A percentile compares a stretch with the other conserved stretches of the same genome.
Conservation (phyloP, 2,329 filamentous ascomycete genomes). For the Penicillium sp. region DNA sequence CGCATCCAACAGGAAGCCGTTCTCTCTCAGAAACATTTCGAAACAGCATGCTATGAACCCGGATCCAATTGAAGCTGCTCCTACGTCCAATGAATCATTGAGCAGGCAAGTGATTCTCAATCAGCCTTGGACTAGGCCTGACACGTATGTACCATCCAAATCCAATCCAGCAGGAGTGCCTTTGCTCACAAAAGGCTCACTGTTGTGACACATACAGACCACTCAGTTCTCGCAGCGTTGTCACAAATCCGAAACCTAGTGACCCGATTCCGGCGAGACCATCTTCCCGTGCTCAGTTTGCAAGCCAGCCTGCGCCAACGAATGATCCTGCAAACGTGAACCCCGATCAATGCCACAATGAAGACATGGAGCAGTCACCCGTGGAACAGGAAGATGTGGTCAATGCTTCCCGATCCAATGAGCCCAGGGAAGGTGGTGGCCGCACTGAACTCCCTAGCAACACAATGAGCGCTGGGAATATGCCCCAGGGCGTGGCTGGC, state of each 20-base stretch:
- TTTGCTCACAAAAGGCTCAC: not conserved
- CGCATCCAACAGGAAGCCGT: constrained; percentile 22
- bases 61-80: not conserved
- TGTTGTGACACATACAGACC: not conserved
- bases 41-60: constrained; percentile 6
- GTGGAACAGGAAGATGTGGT: not conserved
- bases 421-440: not conserved
- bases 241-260: not conserved
- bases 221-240: not conserved
- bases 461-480: too few species aligned
- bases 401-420: not conserved
- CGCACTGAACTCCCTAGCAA: not conserved
- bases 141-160: constrained; percentile 2
- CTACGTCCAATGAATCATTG: not conserved
- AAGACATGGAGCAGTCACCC: not conserved
- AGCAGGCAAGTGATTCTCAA: not conserved
- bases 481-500: not conserved
- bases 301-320: not conserved
- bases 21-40: constrained; percentile 22
- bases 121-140: not conserved
- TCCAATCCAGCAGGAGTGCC: too few species aligned
- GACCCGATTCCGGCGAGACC: not conserved
- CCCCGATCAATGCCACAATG: not conserved
- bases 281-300: not conserved
- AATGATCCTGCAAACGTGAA: not conserved